Base-by-base conservation (phyloP, 495 filamentous ascomycete species). In the Letharia columbiana region DNA sequence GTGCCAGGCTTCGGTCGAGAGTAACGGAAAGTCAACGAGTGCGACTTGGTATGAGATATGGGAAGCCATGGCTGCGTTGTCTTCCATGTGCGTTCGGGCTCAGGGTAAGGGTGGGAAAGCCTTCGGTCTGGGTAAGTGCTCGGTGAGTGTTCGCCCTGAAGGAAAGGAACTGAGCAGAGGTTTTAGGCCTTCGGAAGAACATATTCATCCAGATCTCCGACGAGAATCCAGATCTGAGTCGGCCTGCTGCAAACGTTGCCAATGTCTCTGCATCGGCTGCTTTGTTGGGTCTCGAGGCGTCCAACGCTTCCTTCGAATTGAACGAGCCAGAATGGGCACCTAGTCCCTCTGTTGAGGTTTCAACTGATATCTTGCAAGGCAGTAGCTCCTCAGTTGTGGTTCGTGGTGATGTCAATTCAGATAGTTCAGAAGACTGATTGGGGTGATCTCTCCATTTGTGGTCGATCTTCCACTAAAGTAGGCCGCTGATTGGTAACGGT, bases 41-140 rank as follows among this genome's bases (percentile, higher is more conserved):
- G 39, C 17, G 9, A 18, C 57, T 2, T 66, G 64, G 64, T 66
- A 66, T 33, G 42, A 66, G 64, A 61, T 66, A n/a, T 66, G 64
- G 64, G 64, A 66, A 40, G 64, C 64, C 11, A 47, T 31, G 33
- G 4, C 47, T 12, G 28, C 64, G 4, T 0, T 66, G 39, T n/a
- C 11, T 13, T 35, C 40, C 10, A 54, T 66, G 23, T 66, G 64
- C 39, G 45, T 61, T 4, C 57, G 64, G 23, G 45, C 2, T 3
- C 28, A 49, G 1, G 6, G 11, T 3, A 66, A 54, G 37, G 64
- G 64, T 8, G 64, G 64, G 1, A 66, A 35, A 23, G 64, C 64
- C 3, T 59, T 31, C 1, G 42, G 56, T 28, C 18, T 66, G 4
- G 57, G 57, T 66, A 10, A 61, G 64, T 61, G 23, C n/a, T 20